phyloP scores from a whole-genome alignment of 2,329 filamentous ascomycete genomes.

The Aspergillus udagawae region DNA sequence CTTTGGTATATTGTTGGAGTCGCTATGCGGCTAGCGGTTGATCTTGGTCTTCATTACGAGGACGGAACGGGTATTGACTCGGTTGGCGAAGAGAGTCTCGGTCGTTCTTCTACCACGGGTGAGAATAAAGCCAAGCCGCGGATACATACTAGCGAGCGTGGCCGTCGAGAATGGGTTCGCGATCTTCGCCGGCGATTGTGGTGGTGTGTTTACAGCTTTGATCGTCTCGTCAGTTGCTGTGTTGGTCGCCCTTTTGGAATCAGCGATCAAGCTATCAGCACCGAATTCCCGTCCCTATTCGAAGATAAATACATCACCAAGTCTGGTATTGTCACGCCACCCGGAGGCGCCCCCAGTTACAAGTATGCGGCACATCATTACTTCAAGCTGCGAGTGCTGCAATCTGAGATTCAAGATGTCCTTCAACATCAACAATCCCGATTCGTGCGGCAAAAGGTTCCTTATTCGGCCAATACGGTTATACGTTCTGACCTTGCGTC shows the following conservation, averaged over 20 bases:
- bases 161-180: slow-evolving; percentile 75
- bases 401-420: slow-evolving; percentile 93
- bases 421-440: slow-evolving; percentile 88
- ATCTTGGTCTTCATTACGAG: slow-evolving; percentile 88
- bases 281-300: slow-evolving; percentile 83
- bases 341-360: slow-evolving; percentile 69
- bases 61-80: slow-evolving; percentile 68
- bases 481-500: slow-evolving; percentile 77
- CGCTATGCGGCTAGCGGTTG: slow-evolving; percentile 82
- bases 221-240: slow-evolving; percentile 90
- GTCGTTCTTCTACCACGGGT: slow-evolving; percentile 7
- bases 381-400: slow-evolving; percentile 78
- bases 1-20: slow-evolving; percentile 98
- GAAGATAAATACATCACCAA: slow-evolving; percentile 87
- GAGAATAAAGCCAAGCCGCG: slow-evolving; percentile 28
- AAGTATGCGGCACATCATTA: slow-evolving; percentile 92
- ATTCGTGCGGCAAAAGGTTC: slow-evolving; percentile 63
- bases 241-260: slow-evolving; percentile 92
- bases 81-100: slow-evolving; percentile 33
- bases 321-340: slow-evolving; percentile 63
- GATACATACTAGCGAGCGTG: slow-evolving; percentile 54
- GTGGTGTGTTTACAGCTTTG: slow-evolving; percentile 97
- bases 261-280: slow-evolving; percentile 93
- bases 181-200: slow-evolving; percentile 83
- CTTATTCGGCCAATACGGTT: slow-evolving; percentile 63